Evolutionary conservation across 352 stramenopile species (phyloP).

Genomic region (Phytophthora tentaculata): DNA sequence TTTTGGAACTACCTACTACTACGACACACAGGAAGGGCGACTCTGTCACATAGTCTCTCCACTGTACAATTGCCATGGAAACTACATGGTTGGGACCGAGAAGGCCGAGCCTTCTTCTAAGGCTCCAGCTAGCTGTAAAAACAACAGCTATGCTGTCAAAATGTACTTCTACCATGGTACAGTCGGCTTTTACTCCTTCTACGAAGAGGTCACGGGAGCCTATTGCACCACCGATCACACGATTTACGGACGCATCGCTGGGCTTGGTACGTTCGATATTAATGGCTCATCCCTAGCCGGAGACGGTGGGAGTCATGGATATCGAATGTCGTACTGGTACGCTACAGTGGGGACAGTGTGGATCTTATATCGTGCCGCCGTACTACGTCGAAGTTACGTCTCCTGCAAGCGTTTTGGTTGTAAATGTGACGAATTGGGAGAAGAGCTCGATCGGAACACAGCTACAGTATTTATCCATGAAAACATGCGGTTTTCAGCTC

Average conservation of each 20-base stretch:
- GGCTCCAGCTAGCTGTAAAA: constrained; percentile 2
- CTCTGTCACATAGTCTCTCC: constrained; percentile 4
- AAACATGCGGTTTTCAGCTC: constrained; percentile 19
- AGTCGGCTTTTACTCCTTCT: constrained; percentile 28
- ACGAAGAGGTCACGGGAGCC: constrained; percentile 11
- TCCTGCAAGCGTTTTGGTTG: constrained; percentile 12
- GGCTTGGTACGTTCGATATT: constrained; percentile 23
- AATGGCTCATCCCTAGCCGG: constrained; percentile 13
- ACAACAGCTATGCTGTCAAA: constrained; percentile 2
- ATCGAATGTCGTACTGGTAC: constrained; percentile 23
- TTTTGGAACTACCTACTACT: constrained; percentile 3
- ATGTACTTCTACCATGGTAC: constrained; percentile 28
- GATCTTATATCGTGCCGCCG: constrained; percentile 17
- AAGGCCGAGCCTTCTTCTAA: constrained; percentile 8
- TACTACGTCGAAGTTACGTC: constrained; percentile 22
- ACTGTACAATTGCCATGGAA: constrained; percentile 22
- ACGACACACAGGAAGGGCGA: neutral
- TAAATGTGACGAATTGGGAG: constrained; percentile 12
- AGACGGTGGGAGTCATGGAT: constrained; percentile 8
- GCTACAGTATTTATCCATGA: constrained; percentile 22
- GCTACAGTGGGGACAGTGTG: constrained; percentile 1
- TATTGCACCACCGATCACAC: constrained; percentile 22
- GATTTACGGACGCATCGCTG: constrained; percentile 14
- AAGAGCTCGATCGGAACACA: constrained; percentile 7
- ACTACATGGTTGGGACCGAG: constrained; percentile 3